Conservation (phyloP, 352 stramenopile genomes). For the Phytophthora sojae region DNA sequence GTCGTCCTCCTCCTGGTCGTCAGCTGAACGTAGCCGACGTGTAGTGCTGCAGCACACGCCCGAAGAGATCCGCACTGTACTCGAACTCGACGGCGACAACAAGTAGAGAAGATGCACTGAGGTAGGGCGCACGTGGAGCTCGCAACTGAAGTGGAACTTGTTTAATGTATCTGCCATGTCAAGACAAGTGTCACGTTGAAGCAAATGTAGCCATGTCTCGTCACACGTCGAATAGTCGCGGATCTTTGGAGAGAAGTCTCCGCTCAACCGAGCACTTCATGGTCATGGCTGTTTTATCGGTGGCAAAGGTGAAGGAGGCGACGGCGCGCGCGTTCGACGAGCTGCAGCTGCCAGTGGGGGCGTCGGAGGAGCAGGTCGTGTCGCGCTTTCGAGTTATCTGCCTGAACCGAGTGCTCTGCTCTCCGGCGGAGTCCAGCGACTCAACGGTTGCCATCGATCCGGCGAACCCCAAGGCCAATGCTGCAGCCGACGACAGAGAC, state of each 20-base stretch:
- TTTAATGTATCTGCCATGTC: conserved; percentile 1
- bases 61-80: conserved; percentile 64
- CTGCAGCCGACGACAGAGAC: conserved; percentile 17
- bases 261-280: not conserved
- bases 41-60: conserved; percentile 65
- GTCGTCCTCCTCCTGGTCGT: conserved; percentile 20
- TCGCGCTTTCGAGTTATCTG: conserved; percentile 57
- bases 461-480: conserved; percentile 8
- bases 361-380: conserved; percentile 57
- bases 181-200: conserved; percentile 11
- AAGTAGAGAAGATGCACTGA: conserved; percentile 14
- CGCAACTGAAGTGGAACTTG: not conserved
- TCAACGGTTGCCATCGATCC: not conserved
- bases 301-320: conserved; percentile 43
- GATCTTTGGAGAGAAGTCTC: conserved; percentile 20
- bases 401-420: conserved; percentile 48
- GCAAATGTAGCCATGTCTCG: conserved; percentile 12
- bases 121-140: not conserved
- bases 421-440: conserved; percentile 12
- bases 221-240: conserved; percentile 23
- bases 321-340: conserved; percentile 60
- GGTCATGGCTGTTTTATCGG: conserved; percentile 25
- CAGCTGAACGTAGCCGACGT: conserved; percentile 22
- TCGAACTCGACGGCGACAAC: conserved; percentile 63
- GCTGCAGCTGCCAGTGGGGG: conserved; percentile 59